Evolutionary conservation across 176 grass and related monocot species (phyloP), one percentile per base, ranked within the genome.

Genomic region (Microstegium vimineum): DNA sequence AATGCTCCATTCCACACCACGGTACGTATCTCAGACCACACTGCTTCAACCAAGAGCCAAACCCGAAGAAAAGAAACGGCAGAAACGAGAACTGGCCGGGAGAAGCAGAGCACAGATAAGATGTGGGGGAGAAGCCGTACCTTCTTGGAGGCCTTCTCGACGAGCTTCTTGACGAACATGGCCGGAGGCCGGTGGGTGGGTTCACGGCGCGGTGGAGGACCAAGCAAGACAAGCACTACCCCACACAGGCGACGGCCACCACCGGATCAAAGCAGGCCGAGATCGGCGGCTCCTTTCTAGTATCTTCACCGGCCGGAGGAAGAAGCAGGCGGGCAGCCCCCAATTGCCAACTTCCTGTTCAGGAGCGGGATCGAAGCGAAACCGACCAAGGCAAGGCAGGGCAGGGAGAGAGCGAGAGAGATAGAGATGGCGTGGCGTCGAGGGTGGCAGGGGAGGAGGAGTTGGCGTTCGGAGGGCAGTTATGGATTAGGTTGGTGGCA

Each of bases 81-180:
- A 28, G 27, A 37, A 68, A 22, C 32, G 63, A 34, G 28, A 76
- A 65, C 28, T 26, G 28, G 56, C n/a, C n/a, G 37, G 17, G n/a
- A 38, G 27, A n/a, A n/a, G n/a, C n/a, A 41, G 37, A n/a, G 49
- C 42, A 52, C 76, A 12, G 69, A 14, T 5, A n/a, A n/a, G n/a
- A n/a, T n/a, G n/a, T n/a, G n/a, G n/a, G n/a, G n/a, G n/a, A n/a
- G n/a, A n/a, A n/a, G n/a, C n/a, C n/a, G n/a, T 79, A 94, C 94
- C 94, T 97, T 92, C 87, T 66, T 94, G 76, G 94, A 91, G 38
- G 91, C 94, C 85, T 84, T 90, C 87, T 90, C 91, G 31, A 94
- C 89, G 46, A 92, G 87, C 87, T 97, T 94, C 82, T 84, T 97
- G 66, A 94, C 75, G 79, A 91, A 97, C 94, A 91, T 91, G 87